phyloP scores from a whole-genome alignment of 176 grass and related monocot genomes.

The Tillandsia fasciculata region DNA sequence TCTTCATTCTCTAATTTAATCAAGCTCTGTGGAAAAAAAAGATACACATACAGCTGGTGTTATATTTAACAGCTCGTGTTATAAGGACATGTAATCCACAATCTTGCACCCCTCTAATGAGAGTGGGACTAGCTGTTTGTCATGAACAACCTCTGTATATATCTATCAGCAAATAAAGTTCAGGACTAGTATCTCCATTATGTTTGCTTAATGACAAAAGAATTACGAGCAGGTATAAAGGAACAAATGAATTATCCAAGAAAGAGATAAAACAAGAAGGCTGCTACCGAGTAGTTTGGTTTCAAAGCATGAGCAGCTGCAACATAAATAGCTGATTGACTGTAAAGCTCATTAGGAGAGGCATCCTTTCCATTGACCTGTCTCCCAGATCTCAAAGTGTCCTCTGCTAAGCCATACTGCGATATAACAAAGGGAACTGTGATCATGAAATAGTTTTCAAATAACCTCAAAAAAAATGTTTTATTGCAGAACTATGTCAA shows the following conservation, averaged over 20 bases:
- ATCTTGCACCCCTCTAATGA: no score
- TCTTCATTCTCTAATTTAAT: no score
- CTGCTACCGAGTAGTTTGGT: conserved; percentile 76
- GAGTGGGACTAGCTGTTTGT: no score
- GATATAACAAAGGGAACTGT: conserved; percentile 14
- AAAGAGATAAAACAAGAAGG: conserved; percentile 2
- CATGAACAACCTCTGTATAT: no score
- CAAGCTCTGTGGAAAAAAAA: no score
- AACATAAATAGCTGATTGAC: conserved; percentile 99
- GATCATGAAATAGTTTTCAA: conserved; percentile 8
- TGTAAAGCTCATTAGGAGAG: conserved; percentile 73
- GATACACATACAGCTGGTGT: no score
- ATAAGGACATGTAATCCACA: no score
- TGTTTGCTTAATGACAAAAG: background rate
- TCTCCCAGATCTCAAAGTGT: conserved; percentile 81
- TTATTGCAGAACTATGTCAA: conserved; percentile 7
- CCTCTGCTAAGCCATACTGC: conserved; percentile 98
- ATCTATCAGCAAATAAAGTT: background rate
- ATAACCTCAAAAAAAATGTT: background rate
- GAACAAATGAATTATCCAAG: background rate
- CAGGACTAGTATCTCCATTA: background rate
- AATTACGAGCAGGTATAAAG: background rate
- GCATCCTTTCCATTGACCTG: conserved; percentile 41
- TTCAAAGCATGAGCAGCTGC: conserved; percentile 97
- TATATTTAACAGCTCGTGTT: no score